These are phyloP conservation scores for Hemileccinum impolitum DNA, from an alignment of 768 basidiomycete species.

Conservation along the genomic window DNA sequence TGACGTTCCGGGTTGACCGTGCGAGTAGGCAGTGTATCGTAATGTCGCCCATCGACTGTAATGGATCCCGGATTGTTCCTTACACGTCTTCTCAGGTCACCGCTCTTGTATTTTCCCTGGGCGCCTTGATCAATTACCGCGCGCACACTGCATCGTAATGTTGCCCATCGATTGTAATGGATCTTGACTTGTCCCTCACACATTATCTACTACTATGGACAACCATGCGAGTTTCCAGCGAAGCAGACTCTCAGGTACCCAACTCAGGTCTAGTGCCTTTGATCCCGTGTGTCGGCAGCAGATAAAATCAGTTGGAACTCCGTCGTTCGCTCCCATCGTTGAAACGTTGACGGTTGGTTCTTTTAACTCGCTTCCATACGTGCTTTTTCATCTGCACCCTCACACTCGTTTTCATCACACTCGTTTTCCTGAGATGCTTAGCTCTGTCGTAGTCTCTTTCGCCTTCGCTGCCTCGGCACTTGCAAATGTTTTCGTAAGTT, in stretches of 20 bases:
- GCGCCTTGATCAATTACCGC: too few species aligned
- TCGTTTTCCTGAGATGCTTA: slow-evolving; percentile 48
- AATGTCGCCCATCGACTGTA: neutral
- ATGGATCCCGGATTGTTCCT: neutral
- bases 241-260: neutral
- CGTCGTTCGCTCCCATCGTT: slow-evolving; percentile 17
- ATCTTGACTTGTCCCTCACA: too few species aligned
- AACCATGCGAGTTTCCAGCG: slow-evolving; percentile 2
- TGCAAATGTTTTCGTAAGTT: slow-evolving; percentile 56
- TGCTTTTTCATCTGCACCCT: slow-evolving; percentile 6
- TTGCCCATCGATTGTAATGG: too few species aligned
- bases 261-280: neutral
- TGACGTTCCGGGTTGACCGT: slow-evolving; percentile 35
- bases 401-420: slow-evolving; percentile 25
- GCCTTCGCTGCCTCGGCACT: slow-evolving; percentile 51
- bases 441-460: slow-evolving; percentile 45
- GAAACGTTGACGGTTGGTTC: too few species aligned
- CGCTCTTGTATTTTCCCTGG: neutral
- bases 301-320: slow-evolving; percentile 30
- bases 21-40: slow-evolving; percentile 14
- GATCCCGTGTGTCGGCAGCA: neutral
- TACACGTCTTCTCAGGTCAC: neutral
- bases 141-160: too few species aligned
- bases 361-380: neutral
- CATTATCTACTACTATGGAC: neutral